Conservation (phyloP, 2,329 filamentous ascomycete genomes). For the Monosporascus ibericus region DNA sequence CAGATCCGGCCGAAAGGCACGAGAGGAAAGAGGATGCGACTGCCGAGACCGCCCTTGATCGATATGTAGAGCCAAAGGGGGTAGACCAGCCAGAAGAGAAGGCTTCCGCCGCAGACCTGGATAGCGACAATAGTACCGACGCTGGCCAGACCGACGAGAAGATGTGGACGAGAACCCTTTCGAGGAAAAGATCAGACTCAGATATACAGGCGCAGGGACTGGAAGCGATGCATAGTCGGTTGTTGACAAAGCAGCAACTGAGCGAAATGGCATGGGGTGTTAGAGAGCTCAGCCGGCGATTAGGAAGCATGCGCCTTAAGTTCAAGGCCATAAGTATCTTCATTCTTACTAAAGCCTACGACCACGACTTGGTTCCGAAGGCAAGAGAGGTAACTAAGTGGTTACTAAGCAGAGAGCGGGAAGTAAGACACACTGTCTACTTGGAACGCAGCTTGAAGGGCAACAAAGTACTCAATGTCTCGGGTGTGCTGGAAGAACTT, state of each 20-base stretch:
- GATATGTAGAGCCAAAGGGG: conserved; percentile 30
- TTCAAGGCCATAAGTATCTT: conserved; percentile 80
- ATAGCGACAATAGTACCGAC: conserved; percentile 34
- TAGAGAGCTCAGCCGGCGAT: conserved; percentile 76
- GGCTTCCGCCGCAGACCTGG: conserved; percentile 28
- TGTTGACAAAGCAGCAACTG: conserved; percentile 89
- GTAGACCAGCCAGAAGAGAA: conserved; percentile 8
- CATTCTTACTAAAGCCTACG: conserved; percentile 86
- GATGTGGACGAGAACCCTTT: conserved; percentile 45
- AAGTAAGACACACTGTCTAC: conserved; percentile 69
- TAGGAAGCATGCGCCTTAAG: conserved; percentile 77
- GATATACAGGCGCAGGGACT: conserved; percentile 28
- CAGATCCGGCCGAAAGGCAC: conserved; percentile 6
- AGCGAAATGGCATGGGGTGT: conserved; percentile 98
- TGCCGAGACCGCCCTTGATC: conserved; percentile 21
- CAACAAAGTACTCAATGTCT: conserved; percentile 66
- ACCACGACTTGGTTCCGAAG: conserved; percentile 69
- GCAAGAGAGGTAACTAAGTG: conserved; percentile 74
- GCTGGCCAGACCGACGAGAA: conserved; percentile 51
- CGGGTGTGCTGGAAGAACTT: conserved; percentile 62
- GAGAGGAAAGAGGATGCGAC: conserved; percentile 16
- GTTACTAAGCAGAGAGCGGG: conserved; percentile 67
- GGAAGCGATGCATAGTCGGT: conserved; percentile 50
- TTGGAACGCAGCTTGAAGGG: conserved; percentile 70
- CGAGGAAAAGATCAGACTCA: conserved; percentile 34